Conservation (phyloP, 768 basidiomycete species). For the Melanogaster broomeanus region DNA sequence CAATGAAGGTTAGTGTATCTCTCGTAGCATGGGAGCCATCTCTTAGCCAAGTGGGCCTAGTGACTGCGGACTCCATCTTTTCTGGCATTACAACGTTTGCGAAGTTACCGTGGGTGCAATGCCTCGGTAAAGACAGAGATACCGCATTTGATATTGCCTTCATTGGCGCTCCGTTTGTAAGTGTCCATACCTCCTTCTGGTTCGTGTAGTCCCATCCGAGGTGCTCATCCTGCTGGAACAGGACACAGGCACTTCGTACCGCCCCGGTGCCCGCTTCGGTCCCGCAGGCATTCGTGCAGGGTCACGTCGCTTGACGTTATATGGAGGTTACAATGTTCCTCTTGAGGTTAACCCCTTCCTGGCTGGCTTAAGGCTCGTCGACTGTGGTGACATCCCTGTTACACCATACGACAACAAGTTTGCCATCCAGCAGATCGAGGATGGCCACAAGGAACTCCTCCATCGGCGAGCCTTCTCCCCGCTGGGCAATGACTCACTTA, state of each 20-base stretch:
- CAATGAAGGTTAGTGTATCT: constrained; percentile 49
- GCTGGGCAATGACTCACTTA: constrained; percentile 61
- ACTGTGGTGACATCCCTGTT: constrained; percentile 79
- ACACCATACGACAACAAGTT: constrained; percentile 76
- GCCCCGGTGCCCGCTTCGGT: constrained; percentile 84
- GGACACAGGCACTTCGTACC: constrained; percentile 77
- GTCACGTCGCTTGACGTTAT: constrained; percentile 71
- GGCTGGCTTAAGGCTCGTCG: constrained; percentile 66
- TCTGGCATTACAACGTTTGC: constrained; percentile 86
- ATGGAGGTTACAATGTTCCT: constrained; percentile 79
- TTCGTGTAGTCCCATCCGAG: background rate
- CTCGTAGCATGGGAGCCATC: background rate
- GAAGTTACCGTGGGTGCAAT: constrained; percentile 81
- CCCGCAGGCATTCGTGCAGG: constrained; percentile 83
- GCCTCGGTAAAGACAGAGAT: constrained; percentile 63
- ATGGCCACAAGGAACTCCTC: constrained; percentile 69
- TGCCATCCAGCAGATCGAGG: constrained; percentile 75
- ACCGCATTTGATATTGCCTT: constrained; percentile 78
- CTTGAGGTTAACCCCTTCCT: constrained; percentile 73
- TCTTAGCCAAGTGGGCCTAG: constrained; percentile 32
- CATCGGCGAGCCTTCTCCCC: constrained; percentile 63
- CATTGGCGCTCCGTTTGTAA: constrained; percentile 76
- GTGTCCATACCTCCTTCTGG: constrained; percentile 14
- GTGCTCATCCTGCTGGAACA: constrained; percentile 19
- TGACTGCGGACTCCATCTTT: constrained; percentile 78